These are phyloP conservation scores for Tricholoma furcatifolium DNA, from an alignment of 768 basidiomycete species.

Conservation along the genomic window DNA sequence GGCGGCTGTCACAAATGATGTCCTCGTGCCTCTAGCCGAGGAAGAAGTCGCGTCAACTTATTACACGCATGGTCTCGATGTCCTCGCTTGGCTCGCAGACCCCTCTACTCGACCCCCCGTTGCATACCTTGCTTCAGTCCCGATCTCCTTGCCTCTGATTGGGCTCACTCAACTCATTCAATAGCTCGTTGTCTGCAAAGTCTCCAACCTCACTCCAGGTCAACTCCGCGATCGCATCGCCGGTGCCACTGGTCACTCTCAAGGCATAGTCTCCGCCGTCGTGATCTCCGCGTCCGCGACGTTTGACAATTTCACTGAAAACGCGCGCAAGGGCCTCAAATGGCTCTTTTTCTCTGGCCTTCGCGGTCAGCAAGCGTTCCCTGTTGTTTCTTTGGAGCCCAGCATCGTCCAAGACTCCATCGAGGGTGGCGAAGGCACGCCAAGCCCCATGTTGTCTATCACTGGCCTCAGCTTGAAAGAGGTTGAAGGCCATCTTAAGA, in stretches of 20 bases:
- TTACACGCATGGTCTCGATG: conserved; percentile 82
- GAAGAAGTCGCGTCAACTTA: conserved; percentile 58
- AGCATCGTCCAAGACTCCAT: conserved; percentile 82
- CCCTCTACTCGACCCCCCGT: conserved; percentile 68
- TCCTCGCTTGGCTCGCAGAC: conserved; percentile 81
- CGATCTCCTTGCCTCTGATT: conserved; percentile 93
- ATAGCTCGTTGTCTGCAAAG: conserved; percentile 80
- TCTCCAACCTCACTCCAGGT: conserved; percentile 73
- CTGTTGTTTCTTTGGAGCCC: conserved; percentile 86
- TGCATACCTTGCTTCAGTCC: conserved; percentile 88
- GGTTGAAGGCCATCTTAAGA: conserved; percentile 76
- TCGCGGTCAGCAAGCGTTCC: conserved; percentile 93
- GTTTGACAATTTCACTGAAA: conserved; percentile 70
- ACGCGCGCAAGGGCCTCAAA: conserved; percentile 79
- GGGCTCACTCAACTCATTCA: conserved; percentile 95
- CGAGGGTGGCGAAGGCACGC: conserved; percentile 90
- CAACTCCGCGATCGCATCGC: conserved; percentile 73
- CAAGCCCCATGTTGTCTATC: conserved; percentile 92
- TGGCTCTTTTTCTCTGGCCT: conserved; percentile 95
- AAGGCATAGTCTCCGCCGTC: conserved; percentile 95
- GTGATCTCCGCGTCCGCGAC: conserved; percentile 78
- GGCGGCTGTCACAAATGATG: conserved; percentile 53
- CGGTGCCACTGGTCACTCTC: conserved; percentile 96
- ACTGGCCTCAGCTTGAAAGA: conserved; percentile 76
- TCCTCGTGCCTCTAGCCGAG: conserved; percentile 71